Percentiles rank a stretch among this genome's conserved stretches.
These are phyloP conservation scores for Phylloporus sp. DNA, from an alignment of 768 basidiomycete genomes.

Conservation along the genomic window DNA sequence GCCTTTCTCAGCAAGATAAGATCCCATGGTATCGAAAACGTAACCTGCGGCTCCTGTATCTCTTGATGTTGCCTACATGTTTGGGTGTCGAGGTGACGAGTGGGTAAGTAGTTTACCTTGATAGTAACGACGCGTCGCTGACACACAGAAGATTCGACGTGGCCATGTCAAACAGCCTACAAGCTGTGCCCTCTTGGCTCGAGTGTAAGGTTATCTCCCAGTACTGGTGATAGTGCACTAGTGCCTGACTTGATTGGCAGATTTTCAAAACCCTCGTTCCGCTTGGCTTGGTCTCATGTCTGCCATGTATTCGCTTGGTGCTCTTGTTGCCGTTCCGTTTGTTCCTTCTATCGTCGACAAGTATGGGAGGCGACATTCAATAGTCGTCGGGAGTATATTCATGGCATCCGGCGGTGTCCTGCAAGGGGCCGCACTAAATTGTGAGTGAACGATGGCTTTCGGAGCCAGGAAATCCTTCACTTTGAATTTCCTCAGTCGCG, in stretches of 20 bases:
- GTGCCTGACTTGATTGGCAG: not conserved
- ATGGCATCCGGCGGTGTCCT: too few species aligned
- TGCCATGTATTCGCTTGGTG: not conserved
- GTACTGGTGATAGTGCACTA: not conserved
- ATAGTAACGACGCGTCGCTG: too few species aligned
- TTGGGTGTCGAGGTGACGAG: not conserved
- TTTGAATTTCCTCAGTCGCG: too few species aligned
- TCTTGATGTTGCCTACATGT: not conserved
- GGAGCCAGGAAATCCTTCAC: too few species aligned
- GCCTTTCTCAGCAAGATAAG: not conserved
- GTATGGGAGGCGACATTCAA: not conserved
- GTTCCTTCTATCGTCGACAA: not conserved
- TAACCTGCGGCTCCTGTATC: not conserved
- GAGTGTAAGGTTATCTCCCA: not conserved
- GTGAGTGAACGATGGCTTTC: not conserved
- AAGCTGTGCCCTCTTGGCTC: not conserved
- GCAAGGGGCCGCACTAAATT: not conserved
- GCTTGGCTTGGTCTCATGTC: not conserved
- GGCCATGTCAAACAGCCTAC: not conserved
- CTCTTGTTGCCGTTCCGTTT: not conserved
- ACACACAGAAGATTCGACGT: not conserved
- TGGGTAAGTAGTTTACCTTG: not conserved
- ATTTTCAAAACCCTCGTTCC: not conserved
- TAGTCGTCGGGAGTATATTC: not conserved
- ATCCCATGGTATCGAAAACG: not conserved